These are phyloP conservation scores for Nakataea oryzae DNA, from an alignment of 2,329 filamentous ascomycete species.

Conservation along the genomic window DNA sequence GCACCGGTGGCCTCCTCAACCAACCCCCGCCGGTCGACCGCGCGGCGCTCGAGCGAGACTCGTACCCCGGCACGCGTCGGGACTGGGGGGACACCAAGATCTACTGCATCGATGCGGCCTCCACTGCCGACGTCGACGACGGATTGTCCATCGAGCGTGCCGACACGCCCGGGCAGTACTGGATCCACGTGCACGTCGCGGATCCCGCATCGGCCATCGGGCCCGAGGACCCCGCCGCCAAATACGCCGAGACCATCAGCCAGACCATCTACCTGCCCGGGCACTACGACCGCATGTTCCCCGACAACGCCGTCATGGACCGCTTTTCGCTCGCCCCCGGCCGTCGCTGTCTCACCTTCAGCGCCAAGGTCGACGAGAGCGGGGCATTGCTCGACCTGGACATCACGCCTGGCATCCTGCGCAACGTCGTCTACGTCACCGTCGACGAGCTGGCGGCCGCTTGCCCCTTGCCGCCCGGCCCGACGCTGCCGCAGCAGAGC, in stretches of 20 bases:
- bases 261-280: slow-evolving; percentile 52
- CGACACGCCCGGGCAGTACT: slow-evolving; percentile 42
- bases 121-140: slow-evolving; percentile 67
- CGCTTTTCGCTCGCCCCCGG: slow-evolving; percentile 43
- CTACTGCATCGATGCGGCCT: slow-evolving; percentile 62
- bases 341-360: slow-evolving; percentile 50
- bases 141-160: slow-evolving; percentile 61
- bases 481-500: slow-evolving; percentile 7
- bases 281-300: slow-evolving; percentile 48
- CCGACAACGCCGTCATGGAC: slow-evolving; percentile 32
- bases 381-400: slow-evolving; percentile 44
- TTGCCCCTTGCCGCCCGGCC: slow-evolving; percentile 23
- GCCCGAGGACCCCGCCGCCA: slow-evolving; percentile 45
- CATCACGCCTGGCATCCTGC: slow-evolving; percentile 42
- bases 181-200: slow-evolving; percentile 71
- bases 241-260: slow-evolving; percentile 49
- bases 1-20: slow-evolving; percentile 27
- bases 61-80: slow-evolving; percentile 38
- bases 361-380: slow-evolving; percentile 39
- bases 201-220: slow-evolving; percentile 64
- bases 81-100: slow-evolving; percentile 50
- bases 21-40: slow-evolving; percentile 16
- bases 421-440: slow-evolving; percentile 46
- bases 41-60: slow-evolving; percentile 26
- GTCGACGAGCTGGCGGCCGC: slow-evolving; percentile 36